Conservation (phyloP, 2,329 filamentous ascomycete species). For the Apiospora marii region DNA sequence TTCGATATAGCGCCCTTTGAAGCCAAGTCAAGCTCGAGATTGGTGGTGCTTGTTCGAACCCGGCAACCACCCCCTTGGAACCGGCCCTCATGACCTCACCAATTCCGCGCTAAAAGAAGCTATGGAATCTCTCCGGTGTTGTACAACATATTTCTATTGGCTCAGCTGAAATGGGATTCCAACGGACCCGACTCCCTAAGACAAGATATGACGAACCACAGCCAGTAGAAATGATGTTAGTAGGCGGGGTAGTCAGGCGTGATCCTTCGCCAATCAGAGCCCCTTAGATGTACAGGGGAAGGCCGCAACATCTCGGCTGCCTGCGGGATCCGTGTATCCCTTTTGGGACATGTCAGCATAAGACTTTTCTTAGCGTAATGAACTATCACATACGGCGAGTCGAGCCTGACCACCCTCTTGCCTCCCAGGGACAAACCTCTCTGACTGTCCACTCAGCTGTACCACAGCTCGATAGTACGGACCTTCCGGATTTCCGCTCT, state of each 20-base stretch:
- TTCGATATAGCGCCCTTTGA: neutral
- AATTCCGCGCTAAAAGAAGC: neutral
- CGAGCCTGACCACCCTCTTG: neutral
- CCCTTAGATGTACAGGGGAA: neutral
- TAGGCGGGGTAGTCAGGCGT: slow-evolving; percentile 9
- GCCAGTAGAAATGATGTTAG: neutral
- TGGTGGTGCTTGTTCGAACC: neutral
- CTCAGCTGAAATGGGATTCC: neutral
- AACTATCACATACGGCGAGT: neutral
- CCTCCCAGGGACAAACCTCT: neutral
- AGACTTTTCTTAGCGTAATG: neutral
- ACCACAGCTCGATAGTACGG: neutral
- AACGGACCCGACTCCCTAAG: neutral
- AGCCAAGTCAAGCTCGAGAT: neutral
- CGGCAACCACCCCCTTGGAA: slow-evolving; percentile 13
- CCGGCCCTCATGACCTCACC: neutral
- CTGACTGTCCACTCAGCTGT: neutral
- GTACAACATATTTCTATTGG: neutral
- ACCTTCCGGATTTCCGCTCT: neutral
- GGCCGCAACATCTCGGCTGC: neutral
- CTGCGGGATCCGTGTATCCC: neutral
- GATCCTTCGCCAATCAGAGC: neutral
- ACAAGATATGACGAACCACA: neutral
- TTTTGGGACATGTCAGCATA: neutral
- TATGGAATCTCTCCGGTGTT: neutral